Conservation (phyloP, 305 asterid genomes). For the Ilex paraguariensis region DNA sequence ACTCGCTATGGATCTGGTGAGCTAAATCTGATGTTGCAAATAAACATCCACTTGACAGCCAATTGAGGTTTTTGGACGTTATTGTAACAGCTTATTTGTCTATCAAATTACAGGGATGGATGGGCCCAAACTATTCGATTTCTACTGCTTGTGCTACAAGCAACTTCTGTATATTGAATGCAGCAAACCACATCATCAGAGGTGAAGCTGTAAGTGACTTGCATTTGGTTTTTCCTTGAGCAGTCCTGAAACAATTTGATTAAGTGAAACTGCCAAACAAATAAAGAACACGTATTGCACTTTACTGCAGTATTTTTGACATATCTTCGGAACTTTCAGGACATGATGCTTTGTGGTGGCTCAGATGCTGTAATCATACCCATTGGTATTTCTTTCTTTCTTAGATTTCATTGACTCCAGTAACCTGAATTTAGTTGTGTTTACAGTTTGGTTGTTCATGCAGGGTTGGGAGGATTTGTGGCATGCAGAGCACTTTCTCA, state of each 20-base stretch:
- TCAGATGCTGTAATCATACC: conserved; percentile 91
- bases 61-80: conserved; percentile 5
- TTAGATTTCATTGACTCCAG: conserved; percentile 6
- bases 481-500: conserved; percentile 53
- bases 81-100: conserved; percentile 17
- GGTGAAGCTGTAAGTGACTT: conserved; percentile 87
- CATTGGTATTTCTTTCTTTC: conserved; percentile 32
- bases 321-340: conserved; percentile 48
- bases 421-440: conserved; percentile 9
- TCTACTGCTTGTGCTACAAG: conserved; percentile 98
- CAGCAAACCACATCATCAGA: conserved; percentile 92
- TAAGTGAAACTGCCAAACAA: too few species aligned
- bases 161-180: conserved; percentile 91
- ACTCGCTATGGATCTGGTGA: conserved; percentile 95
- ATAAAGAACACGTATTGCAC: not conserved
- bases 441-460: not conserved
- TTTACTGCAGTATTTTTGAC: conserved; percentile 21
- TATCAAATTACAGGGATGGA: conserved; percentile 74
- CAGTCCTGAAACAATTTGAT: too few species aligned
- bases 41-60: too few species aligned
- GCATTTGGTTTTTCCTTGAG: conserved; percentile 7
- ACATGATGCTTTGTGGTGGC: conserved; percentile 97
- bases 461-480: conserved; percentile 18
- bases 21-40: conserved; percentile 1
- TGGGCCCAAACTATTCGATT: conserved; percentile 98